Base-by-base conservation (phyloP, 2,329 filamentous ascomycete genomes). In the Ilyonectria robusta region DNA sequence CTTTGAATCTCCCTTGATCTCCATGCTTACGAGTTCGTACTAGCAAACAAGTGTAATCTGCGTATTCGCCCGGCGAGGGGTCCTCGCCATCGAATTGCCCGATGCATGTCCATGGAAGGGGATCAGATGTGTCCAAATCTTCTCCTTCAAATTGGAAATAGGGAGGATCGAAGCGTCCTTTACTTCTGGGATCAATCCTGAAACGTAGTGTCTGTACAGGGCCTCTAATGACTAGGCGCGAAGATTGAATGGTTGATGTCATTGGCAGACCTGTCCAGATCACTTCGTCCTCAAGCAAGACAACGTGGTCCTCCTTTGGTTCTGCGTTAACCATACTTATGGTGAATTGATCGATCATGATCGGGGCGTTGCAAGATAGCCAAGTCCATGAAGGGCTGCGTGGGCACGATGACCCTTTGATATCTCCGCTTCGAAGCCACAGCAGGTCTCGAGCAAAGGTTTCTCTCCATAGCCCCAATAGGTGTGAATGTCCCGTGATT, bases 341-440 rank as follows among this genome's bases (percentile, higher is more conserved):
- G 7, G 15, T 5, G n/a, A 31, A 35, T 19, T 13, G 26, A 11
- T 13, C 40, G 29, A 9, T 48, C 29, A 23, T 10, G n/a, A 21
- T 55, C 1, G 23, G n/a, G 7, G 51, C 31, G 5, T 19, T 10
- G 42, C 54, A 55, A 33, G 65, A 68, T 2, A 69, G 33, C 65
- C 65, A 68, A 11, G 57, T 54, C 65, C 67, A 69, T n/a, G 65
- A 68, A 3, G 61, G 61, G 2, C 58, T 23, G 2, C 13, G 8
- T 10, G 53, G 13, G 2, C 56, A n/a, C 3, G 29, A 10, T 6
- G 23, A n/a, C 9, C 47, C 40, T 6, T 29, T 15, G 6, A 15
- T 7, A 11, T 37, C 37, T 11, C 53, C 60, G 9, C n/a, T 6
- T 11, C 61, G 35, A 9, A 47, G 10, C 65, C 61, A 69, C 5